These are phyloP conservation scores for Nigrospora osmanthi DNA, from an alignment of 2,329 filamentous ascomycete species.

Conservation along the genomic window DNA sequence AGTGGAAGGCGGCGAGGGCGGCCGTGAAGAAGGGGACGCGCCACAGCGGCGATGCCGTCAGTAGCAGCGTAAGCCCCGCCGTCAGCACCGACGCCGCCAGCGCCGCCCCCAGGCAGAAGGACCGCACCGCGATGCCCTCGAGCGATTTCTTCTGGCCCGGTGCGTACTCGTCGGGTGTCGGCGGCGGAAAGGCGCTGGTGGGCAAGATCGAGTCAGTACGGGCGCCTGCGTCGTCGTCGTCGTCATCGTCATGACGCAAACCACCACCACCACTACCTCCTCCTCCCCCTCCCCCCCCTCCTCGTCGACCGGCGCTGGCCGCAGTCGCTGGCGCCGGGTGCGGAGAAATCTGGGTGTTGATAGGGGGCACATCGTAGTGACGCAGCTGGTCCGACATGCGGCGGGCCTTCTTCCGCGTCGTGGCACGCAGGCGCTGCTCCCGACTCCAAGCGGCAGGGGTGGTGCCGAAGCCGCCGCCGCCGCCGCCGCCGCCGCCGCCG, in stretches of 20 bases:
- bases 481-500: no score
- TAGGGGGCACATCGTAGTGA: no score
- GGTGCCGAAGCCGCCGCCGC: no score
- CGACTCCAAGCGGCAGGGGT: no score
- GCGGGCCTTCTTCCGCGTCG: no score
- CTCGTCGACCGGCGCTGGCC: background rate
- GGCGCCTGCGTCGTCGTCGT: background rate
- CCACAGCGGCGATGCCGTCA: conserved; percentile 44
- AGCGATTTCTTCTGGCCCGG: conserved; percentile 46
- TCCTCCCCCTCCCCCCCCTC: no score
- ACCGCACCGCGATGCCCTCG: conserved; percentile 49
- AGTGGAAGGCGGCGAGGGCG: conserved; percentile 77
- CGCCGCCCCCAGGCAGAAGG: conserved; percentile 43
- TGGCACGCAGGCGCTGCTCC: no score
- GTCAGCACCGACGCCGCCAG: conserved; percentile 27
- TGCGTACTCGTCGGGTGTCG: conserved; percentile 30
- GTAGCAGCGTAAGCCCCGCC: conserved; percentile 22
- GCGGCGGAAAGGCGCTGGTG: conserved; percentile 22
- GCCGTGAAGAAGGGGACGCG: conserved; percentile 59
- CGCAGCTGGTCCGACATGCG: no score
- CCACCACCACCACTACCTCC: no score
- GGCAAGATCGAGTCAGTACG: conserved; percentile 5
- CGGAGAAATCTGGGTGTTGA: no score
- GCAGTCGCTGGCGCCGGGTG: background rate
- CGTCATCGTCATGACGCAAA: no score